These are phyloP conservation scores for Gymnopus androsaceus DNA, from an alignment of 1,284 basidiomycete genomes.

Conservation along the genomic window DNA sequence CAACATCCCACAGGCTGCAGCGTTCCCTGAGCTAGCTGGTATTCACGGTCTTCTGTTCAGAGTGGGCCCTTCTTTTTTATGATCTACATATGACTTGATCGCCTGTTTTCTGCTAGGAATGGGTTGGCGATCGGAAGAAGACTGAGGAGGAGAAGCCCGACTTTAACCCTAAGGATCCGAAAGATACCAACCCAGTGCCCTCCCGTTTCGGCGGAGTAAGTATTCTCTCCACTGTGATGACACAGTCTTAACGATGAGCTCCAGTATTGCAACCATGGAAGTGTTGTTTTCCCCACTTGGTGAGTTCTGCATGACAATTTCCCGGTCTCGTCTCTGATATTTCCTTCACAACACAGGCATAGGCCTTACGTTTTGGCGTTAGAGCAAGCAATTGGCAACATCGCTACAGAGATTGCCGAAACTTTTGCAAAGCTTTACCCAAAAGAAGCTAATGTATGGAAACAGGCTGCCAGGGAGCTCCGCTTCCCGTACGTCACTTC, in stretches of 20 bases:
- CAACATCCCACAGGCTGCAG: no score
- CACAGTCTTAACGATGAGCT: neutral
- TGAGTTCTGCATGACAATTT: neutral
- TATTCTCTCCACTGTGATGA: no score
- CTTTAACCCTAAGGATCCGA: no score
- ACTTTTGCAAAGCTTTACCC: neutral
- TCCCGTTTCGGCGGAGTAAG: no score
- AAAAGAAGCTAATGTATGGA: neutral
- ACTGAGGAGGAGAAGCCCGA: no score
- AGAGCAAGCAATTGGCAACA: slow-evolving; percentile 2
- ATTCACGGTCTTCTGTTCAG: no score
- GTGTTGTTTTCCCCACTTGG: slow-evolving; percentile 5
- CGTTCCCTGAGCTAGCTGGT: no score
- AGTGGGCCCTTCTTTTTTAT: no score
- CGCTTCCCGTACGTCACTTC: slow-evolving; percentile 1
- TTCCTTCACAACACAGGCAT: slow-evolving; percentile 3
- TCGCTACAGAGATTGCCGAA: neutral
- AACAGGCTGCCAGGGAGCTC: neutral
- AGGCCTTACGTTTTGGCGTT: neutral
- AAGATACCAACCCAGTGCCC: no score
- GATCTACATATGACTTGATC: no score
- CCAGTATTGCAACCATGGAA: slow-evolving; percentile 5
- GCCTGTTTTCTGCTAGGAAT: no score
- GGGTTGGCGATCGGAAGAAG: no score
- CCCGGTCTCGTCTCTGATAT: neutral